A percentile compares a stretch with the other conserved stretches of the same genome.
Evolutionary conservation across 139 green algal species (phyloP).

Genomic region (Monoraphidium neglectum): DNA sequence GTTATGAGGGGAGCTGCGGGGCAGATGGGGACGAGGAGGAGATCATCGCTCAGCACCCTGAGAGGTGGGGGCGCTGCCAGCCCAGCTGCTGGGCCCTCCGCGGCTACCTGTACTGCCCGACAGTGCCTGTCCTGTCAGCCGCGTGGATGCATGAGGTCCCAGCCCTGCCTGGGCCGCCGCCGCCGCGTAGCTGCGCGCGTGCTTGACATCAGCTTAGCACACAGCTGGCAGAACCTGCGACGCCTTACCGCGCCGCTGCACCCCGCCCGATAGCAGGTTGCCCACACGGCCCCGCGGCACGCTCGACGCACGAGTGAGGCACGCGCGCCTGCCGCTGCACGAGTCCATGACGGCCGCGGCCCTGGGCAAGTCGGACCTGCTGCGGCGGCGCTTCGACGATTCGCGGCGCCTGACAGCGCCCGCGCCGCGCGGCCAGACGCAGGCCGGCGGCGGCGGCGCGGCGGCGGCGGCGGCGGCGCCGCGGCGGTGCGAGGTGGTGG

Average conservation of each 20-base stretch:
- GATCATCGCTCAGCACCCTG: slow-evolving; percentile 40
- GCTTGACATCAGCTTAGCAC: no score
- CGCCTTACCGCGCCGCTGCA: not conserved
- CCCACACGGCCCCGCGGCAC: not conserved
- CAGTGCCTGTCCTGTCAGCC: not conserved
- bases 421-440: slow-evolving; percentile 1
- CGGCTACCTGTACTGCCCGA: not conserved
- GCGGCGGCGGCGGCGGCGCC: not conserved
- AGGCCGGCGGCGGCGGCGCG: not conserved
- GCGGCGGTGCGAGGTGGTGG: not conserved
- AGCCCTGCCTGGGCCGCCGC: not conserved
- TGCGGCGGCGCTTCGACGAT: slow-evolving; percentile 15
- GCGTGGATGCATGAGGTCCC: not conserved
- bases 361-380: slow-evolving; percentile 14
- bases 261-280: not conserved
- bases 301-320: not conserved
- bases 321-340: slow-evolving; percentile 35
- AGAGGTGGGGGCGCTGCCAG: slow-evolving; percentile 4
- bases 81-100: not conserved
- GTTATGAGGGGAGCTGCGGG: no score
- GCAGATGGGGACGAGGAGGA: slow-evolving; percentile 19
- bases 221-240: no score
- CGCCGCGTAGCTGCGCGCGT: no score
- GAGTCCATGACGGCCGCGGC: slow-evolving; percentile 32
- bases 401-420: slow-evolving; percentile 6